phyloP scores from a whole-genome alignment of 768 basidiomycete genomes.

The Dioszegia crocea region DNA sequence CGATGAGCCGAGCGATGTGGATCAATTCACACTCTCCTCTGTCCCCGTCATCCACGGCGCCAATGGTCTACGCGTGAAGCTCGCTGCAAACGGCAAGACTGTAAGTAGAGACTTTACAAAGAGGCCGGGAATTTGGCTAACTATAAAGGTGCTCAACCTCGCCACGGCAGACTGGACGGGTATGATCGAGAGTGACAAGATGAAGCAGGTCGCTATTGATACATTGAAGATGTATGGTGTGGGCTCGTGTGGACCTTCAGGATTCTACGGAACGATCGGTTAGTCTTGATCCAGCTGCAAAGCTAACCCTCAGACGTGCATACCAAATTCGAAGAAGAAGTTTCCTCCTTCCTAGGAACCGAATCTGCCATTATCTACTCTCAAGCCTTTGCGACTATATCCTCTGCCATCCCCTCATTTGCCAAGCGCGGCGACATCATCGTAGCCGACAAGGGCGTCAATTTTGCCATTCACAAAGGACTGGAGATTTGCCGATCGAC shows the following conservation, averaged over 20 bases:
- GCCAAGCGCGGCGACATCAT: constrained; percentile 97
- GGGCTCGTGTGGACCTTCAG: constrained; percentile 91
- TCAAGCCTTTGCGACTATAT: constrained; percentile 84
- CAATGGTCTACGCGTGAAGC: constrained; percentile 76
- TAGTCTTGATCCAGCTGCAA: constrained; percentile 40
- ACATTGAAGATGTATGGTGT: constrained; percentile 83
- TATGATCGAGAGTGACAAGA: constrained; percentile 75
- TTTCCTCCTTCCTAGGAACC: constrained; percentile 84
- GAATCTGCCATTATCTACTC: constrained; percentile 89
- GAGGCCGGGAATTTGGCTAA: too few species aligned
- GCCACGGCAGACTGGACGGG: constrained; percentile 90
- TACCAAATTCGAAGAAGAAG: constrained; percentile 76
- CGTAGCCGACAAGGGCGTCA: constrained; percentile 95
- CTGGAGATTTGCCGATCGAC: constrained; percentile 88
- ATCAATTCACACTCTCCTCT: constrained; percentile 65
- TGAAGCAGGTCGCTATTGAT: constrained; percentile 80
- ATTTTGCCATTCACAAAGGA: constrained; percentile 92
- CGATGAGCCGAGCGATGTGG: constrained; percentile 58
- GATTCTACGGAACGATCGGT: constrained; percentile 96
- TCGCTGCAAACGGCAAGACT: constrained; percentile 52
- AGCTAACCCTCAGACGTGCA: constrained; percentile 68
- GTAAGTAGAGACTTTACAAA: too few species aligned
- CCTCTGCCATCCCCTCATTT: constrained; percentile 94
- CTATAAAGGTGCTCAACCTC: constrained; percentile 75
- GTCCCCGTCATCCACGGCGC: constrained; percentile 75